A percentile compares a stretch with the other conserved stretches of the same genome.
Evolutionary conservation across 352 stramenopile species (phyloP).

Genomic region (Phytophthora boehmeriae): DNA sequence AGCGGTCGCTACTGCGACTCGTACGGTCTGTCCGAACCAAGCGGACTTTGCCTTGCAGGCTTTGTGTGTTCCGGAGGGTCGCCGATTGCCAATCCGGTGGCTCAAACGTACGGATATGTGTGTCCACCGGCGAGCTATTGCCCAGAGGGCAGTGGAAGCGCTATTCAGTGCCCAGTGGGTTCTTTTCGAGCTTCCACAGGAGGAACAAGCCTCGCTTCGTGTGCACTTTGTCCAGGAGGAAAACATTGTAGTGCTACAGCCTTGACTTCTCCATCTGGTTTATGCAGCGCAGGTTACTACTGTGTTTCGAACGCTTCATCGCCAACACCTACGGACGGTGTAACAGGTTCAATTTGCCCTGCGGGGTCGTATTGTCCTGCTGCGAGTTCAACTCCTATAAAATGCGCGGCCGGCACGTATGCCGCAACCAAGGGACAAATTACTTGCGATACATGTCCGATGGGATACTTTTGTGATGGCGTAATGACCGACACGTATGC

Average conservation of each 20-base stretch:
- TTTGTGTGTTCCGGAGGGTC: conserved; percentile 70
- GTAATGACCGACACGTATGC: conserved; percentile 44
- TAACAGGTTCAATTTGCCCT: conserved; percentile 57
- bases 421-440: conserved; percentile 28
- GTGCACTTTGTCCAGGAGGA: conserved; percentile 67
- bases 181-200: conserved; percentile 56
- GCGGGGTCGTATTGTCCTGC: conserved; percentile 65
- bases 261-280: conserved; percentile 50
- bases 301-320: conserved; percentile 59
- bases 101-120: conserved; percentile 52
- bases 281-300: conserved; percentile 85
- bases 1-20: conserved; percentile 90
- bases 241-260: conserved; percentile 54
- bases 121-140: conserved; percentile 82
- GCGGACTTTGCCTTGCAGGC: conserved; percentile 62
- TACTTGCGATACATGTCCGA: conserved; percentile 51
- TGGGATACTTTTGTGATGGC: conserved; percentile 73
- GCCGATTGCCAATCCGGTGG: conserved; percentile 58
- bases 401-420: conserved; percentile 55
- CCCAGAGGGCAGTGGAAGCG: conserved; percentile 56
- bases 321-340: conserved; percentile 50
- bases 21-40: conserved; percentile 59
- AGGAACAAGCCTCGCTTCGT: conserved; percentile 66
- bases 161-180: conserved; percentile 61
- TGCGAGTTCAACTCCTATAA: conserved; percentile 47